Conservation (phyloP, 352 stramenopile genomes). For the Aphanomyces astaci region DNA sequence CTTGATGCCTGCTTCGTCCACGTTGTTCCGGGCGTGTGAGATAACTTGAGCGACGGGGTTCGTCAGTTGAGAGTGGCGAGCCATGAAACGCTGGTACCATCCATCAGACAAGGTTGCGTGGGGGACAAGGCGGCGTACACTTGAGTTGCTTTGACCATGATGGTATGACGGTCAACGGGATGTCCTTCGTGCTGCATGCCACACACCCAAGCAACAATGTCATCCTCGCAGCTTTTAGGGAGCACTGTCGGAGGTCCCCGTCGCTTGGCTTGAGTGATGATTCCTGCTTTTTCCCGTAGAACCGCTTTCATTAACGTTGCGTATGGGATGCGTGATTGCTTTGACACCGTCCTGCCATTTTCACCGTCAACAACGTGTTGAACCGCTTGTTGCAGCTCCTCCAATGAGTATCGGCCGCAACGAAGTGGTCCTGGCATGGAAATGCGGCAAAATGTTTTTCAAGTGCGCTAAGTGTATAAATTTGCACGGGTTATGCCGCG, state of each 20-base stretch:
- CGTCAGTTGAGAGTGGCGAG: constrained; percentile 18
- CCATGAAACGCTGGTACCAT: constrained; percentile 28
- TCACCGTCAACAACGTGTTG: too few relatives aligned
- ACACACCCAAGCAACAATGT: constrained; percentile 25
- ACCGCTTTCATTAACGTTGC: too few relatives aligned
- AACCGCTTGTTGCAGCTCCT: too few relatives aligned
- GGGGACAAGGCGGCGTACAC: not conserved
- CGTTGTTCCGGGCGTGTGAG: constrained; percentile 17
- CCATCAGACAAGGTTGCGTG: not conserved
- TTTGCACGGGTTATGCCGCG: too few relatives aligned
- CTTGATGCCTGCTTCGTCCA: constrained; percentile 4
- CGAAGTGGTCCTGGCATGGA: too few relatives aligned
- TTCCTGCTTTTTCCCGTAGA: too few relatives aligned
- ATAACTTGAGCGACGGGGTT: constrained; percentile 21
- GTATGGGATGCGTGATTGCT: too few relatives aligned
- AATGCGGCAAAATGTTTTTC: too few relatives aligned
- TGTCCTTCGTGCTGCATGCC: constrained; percentile 22
- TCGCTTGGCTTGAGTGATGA: too few relatives aligned
- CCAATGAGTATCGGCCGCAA: too few relatives aligned
- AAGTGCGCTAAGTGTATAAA: too few relatives aligned
- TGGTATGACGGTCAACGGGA: constrained; percentile 12
- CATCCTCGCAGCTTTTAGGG: not conserved
- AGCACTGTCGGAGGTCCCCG: not conserved
- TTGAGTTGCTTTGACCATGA: constrained; percentile 24
- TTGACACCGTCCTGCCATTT: too few relatives aligned